These are phyloP conservation scores for Hylodesmum podocarpum DNA, from an alignment of 306 rosid species.

Conservation along the genomic window DNA sequence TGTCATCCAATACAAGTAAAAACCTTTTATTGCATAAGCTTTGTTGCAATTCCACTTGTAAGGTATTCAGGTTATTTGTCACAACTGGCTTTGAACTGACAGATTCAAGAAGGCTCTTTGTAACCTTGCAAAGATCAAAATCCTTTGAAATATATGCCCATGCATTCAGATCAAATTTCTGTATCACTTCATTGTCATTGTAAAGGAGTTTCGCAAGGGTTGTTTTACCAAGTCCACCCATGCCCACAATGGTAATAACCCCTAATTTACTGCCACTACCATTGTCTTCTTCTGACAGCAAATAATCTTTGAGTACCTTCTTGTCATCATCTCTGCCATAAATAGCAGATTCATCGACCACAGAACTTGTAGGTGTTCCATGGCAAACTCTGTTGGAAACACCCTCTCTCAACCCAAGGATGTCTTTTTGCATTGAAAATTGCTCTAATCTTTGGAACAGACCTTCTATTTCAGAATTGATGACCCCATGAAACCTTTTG, in stretches of 20 bases:
- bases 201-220: conserved; percentile 16
- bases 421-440: conserved; percentile 33
- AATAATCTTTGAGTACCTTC: background rate
- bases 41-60: conserved; percentile 7
- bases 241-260: conserved; percentile 20
- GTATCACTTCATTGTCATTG: background rate
- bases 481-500: conserved; percentile 15
- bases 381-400: background rate
- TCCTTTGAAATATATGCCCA: conserved; percentile 1
- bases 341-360: conserved; percentile 18
- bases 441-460: conserved; percentile 21
- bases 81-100: conserved; percentile 7
- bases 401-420: conserved; percentile 34
- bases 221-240: conserved; percentile 23
- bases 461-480: conserved; percentile 29
- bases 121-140: background rate
- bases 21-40: background rate
- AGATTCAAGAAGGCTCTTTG: conserved; percentile 24
- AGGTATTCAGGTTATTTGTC: conserved; percentile 30
- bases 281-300: conserved; percentile 4
- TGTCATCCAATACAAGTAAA: background rate
- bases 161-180: background rate
- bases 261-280: background rate
- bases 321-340: conserved; percentile 20
- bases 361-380: conserved; percentile 33